Evolutionary conservation across 2,329 filamentous ascomycete species (phyloP).

Genomic region (Phialophora verrucosa): DNA sequence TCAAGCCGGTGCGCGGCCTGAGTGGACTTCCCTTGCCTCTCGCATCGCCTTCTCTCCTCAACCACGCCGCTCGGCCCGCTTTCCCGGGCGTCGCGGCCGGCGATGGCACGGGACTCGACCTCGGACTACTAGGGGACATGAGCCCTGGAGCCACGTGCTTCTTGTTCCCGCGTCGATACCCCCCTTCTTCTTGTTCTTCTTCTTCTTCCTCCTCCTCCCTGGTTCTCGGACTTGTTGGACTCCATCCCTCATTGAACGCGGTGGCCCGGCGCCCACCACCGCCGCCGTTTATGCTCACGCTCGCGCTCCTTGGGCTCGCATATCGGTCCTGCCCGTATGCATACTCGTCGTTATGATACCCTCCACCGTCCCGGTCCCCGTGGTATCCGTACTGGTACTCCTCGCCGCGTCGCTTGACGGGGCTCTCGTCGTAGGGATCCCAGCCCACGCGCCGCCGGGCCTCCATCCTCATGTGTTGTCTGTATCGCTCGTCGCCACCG

Average conservation of each 20-base stretch:
- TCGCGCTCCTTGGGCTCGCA: neutral
- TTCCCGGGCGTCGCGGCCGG: slow-evolving; percentile 26
- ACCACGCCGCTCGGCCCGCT: slow-evolving; percentile 31
- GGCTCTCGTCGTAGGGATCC: slow-evolving; percentile 74
- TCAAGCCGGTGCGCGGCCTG: slow-evolving; percentile 41
- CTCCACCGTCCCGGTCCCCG: neutral
- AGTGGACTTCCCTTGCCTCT: slow-evolving; percentile 46
- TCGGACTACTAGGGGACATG: slow-evolving; percentile 14
- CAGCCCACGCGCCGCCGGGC: slow-evolving; percentile 69
- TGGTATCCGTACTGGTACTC: slow-evolving; percentile 61
- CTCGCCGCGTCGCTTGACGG: slow-evolving; percentile 68
- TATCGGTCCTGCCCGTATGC: neutral
- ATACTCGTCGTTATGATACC: neutral
- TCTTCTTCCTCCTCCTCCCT: neutral
- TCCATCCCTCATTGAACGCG: neutral
- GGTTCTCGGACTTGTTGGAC: slow-evolving; percentile 6
- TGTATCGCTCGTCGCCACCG: slow-evolving; percentile 65
- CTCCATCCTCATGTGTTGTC: slow-evolving; percentile 64
- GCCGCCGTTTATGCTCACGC: neutral
- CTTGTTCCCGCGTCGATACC: no score
- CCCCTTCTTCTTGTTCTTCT: neutral
- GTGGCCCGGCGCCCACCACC: neutral
- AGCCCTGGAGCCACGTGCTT: neutral
- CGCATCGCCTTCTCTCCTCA: slow-evolving; percentile 31
- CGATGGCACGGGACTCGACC: slow-evolving; percentile 37